phyloP scores from a whole-genome alignment of 257 asterid genomes.

The Penstemon newberryi region DNA sequence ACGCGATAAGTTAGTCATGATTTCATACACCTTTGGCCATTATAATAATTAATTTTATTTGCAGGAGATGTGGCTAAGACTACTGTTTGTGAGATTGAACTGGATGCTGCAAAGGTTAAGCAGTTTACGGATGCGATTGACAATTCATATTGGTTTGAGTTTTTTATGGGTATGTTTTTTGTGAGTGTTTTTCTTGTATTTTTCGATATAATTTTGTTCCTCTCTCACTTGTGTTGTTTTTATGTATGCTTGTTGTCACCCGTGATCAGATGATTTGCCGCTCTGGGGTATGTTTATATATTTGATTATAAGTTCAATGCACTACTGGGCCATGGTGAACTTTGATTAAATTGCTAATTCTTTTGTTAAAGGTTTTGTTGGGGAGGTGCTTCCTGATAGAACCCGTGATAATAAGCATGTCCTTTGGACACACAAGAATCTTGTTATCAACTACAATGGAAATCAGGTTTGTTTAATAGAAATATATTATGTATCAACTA shows the following conservation, averaged over 20 bases:
- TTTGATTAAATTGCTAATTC: constrained; percentile 16
- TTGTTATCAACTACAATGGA: constrained; percentile 61
- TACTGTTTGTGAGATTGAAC: constrained; percentile 56
- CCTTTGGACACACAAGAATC: constrained; percentile 63
- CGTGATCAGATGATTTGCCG: constrained; percentile 69
- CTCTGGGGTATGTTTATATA: constrained; percentile 62
- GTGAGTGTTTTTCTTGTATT: constrained; percentile 8
- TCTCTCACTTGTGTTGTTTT: constrained; percentile 38
- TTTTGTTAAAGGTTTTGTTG: constrained; percentile 57
- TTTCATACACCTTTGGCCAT: constrained; percentile 7
- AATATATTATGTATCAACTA: neutral
- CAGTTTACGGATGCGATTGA: constrained; percentile 70
- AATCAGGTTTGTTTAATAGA: constrained; percentile 48
- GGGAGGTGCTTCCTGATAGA: constrained; percentile 64
- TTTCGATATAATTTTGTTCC: constrained; percentile 6
- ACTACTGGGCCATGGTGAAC: constrained; percentile 11
- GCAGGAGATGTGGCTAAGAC: constrained; percentile 57
- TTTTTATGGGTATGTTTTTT: constrained; percentile 61
- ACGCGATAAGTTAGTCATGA: constrained; percentile 16
- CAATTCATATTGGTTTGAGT: constrained; percentile 66
- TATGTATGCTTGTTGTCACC: constrained; percentile 26
- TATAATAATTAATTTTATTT: constrained; percentile 12
- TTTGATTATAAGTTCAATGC: constrained; percentile 6
- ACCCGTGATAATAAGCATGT: constrained; percentile 54
- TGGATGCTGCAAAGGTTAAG: constrained; percentile 61